These are phyloP conservation scores for Diaporthe destruens DNA, from an alignment of 2,329 filamentous ascomycete species.

Conservation along the genomic window DNA sequence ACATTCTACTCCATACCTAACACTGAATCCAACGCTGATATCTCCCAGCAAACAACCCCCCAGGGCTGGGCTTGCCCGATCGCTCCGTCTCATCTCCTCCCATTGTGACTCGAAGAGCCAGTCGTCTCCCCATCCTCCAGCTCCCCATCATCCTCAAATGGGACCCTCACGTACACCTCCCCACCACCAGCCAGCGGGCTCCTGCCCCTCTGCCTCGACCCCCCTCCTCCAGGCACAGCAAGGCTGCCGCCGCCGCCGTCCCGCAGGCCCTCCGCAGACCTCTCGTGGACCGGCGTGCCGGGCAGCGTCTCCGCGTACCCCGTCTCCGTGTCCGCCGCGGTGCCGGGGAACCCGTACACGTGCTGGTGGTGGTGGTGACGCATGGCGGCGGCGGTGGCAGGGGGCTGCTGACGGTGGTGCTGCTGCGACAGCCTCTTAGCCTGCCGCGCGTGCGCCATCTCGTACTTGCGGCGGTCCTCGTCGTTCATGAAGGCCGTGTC, in stretches of 20 bases:
- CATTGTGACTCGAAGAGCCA: background rate
- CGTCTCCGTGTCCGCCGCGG: slow-evolving; percentile 4
- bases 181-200: slow-evolving; percentile 35
- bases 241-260: background rate
- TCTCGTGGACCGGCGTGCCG: slow-evolving; percentile 38
- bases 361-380: background rate
- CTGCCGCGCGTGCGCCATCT: slow-evolving; percentile 73
- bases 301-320: slow-evolving; percentile 42
- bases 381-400: no score
- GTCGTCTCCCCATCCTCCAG: slow-evolving; percentile 31
- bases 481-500: slow-evolving; percentile 76
- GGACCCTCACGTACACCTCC: slow-evolving; percentile 33
- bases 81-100: background rate
- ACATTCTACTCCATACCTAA: background rate
- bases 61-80: background rate
- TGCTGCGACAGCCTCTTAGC: slow-evolving; percentile 47
- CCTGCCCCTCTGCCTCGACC: slow-evolving; percentile 20
- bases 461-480: slow-evolving; percentile 81
- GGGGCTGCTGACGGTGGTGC: no score
- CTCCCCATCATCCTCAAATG: slow-evolving; percentile 38
- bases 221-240: slow-evolving; percentile 10
- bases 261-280: background rate
- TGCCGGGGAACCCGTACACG: background rate
- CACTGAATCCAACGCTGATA: background rate
- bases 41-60: no score